phyloP scores from a whole-genome alignment of 2,329 filamentous ascomycete species.

The Cercospora zeina region DNA sequence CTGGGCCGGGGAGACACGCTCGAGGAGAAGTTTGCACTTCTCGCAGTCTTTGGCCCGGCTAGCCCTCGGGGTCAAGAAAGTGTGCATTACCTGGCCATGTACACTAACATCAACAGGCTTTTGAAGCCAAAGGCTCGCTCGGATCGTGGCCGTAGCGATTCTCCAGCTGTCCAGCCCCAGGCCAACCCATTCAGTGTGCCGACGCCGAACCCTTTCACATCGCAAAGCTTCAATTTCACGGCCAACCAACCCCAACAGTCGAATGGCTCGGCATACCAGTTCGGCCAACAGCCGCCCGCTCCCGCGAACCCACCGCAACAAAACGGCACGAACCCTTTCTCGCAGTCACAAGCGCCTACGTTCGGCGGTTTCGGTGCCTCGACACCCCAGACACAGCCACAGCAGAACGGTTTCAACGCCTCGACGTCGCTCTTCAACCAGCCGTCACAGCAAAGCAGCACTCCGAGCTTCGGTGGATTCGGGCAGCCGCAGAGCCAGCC shows the following conservation, averaged over 20 bases:
- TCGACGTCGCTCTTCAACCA: conserved; percentile 26
- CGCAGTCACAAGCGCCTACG: conserved; percentile 22
- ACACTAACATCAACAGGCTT: conserved; percentile 1
- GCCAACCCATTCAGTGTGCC: conserved; percentile 18
- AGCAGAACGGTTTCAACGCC: conserved; percentile 28
- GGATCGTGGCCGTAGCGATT: conserved; percentile 20
- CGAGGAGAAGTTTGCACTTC: not conserved
- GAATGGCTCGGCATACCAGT: conserved; percentile 23
- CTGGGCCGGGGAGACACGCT: not conserved
- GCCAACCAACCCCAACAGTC: conserved; percentile 19
- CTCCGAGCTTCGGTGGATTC: conserved; percentile 23
- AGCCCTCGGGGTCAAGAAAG: not conserved
- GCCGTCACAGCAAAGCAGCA: conserved; percentile 22
- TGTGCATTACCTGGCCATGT: not conserved
- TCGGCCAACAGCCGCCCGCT: conserved; percentile 23
- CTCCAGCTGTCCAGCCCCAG: conserved; percentile 24
- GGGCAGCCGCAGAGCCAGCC: conserved; percentile 21
- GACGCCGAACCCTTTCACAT: conserved; percentile 18
- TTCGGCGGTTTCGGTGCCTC: conserved; percentile 24
- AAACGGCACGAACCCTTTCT: conserved; percentile 23
- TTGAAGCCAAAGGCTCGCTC: conserved; percentile 20
- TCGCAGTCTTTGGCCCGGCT: not conserved
- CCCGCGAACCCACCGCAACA: conserved; percentile 22
- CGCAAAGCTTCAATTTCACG: conserved; percentile 22
- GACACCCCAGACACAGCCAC: conserved; percentile 17